Evolutionary conservation across 208 protist genomes (phyloP).

Genomic region (Trypanosoma platydactyli): DNA sequence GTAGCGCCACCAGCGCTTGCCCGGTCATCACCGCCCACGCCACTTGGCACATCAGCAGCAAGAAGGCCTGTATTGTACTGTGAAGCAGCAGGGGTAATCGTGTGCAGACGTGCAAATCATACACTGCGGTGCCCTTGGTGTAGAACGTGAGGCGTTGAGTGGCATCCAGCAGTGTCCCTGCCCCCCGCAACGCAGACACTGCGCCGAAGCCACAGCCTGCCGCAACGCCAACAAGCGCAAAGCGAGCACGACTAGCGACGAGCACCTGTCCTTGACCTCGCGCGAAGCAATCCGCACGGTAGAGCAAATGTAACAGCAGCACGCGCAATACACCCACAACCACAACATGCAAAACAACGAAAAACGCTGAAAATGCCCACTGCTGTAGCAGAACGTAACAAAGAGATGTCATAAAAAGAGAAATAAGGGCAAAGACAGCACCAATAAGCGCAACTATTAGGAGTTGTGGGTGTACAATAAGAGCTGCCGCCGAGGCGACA

Average conservation of each 20-base stretch:
- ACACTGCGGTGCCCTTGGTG: slow-evolving; percentile 27
- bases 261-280: slow-evolving; percentile 36
- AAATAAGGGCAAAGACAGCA: slow-evolving; percentile 18
- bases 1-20: slow-evolving; percentile 43
- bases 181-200: slow-evolving; percentile 37
- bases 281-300: slow-evolving; percentile 34
- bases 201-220: slow-evolving; percentile 54
- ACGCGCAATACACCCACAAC: slow-evolving; percentile 29
- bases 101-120: slow-evolving; percentile 46
- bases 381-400: slow-evolving; percentile 9
- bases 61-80: slow-evolving; percentile 41
- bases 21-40: slow-evolving; percentile 68
- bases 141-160: slow-evolving; percentile 22
- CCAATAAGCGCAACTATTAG: slow-evolving; percentile 12
- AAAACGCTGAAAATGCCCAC: background rate
- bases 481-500: background rate
- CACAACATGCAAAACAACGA: slow-evolving; percentile 34
- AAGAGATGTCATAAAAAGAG: slow-evolving; percentile 19
- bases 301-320: slow-evolving; percentile 25
- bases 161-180: slow-evolving; percentile 42
- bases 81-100: slow-evolving; percentile 54
- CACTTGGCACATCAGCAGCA: slow-evolving; percentile 51
- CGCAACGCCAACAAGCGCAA: slow-evolving; percentile 43
- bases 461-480: slow-evolving; percentile 18
- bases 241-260: slow-evolving; percentile 39